Conservation (phyloP, 768 basidiomycete species). For the Lactarius psammicola region DNA sequence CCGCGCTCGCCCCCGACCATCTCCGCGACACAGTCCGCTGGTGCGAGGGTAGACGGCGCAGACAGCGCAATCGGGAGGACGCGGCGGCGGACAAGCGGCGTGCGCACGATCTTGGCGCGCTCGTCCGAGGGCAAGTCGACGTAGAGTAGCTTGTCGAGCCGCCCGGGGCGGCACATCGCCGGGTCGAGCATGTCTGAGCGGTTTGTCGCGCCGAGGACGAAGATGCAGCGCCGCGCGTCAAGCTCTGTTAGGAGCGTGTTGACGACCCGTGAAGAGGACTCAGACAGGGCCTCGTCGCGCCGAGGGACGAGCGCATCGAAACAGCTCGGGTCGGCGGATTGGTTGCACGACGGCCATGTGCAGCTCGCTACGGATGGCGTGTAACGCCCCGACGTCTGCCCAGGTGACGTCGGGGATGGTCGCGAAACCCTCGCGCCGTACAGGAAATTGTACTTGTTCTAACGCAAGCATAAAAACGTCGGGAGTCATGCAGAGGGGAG, state of each 20-base stretch:
- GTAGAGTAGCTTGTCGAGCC: slow-evolving; percentile 91
- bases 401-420: slow-evolving; percentile 96
- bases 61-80: slow-evolving; percentile 65
- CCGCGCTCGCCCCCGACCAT: slow-evolving; percentile 58
- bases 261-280: slow-evolving; percentile 89
- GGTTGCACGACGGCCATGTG: slow-evolving; percentile 99
- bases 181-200: slow-evolving; percentile 97
- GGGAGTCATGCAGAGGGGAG: slow-evolving; percentile 76
- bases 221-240: slow-evolving; percentile 81
- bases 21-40: slow-evolving; percentile 38
- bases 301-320: slow-evolving; percentile 92
- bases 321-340: slow-evolving; percentile 85
- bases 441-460: slow-evolving; percentile 90
- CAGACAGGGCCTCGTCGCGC: slow-evolving; percentile 82
- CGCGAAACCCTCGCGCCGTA: slow-evolving; percentile 96
- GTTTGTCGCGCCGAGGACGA: slow-evolving; percentile 94
- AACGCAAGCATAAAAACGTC: slow-evolving; percentile 80
- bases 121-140: slow-evolving; percentile 83
- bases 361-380: slow-evolving; percentile 80
- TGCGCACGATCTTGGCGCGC: slow-evolving; percentile 80
- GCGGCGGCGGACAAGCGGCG: slow-evolving; percentile 52
- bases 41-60: slow-evolving; percentile 2
- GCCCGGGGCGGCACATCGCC: slow-evolving; percentile 95
- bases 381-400: slow-evolving; percentile 93
- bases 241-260: slow-evolving; percentile 94